Evolutionary conservation across 345 rosid species (phyloP).

Genomic region (Ceriops decandra): DNA sequence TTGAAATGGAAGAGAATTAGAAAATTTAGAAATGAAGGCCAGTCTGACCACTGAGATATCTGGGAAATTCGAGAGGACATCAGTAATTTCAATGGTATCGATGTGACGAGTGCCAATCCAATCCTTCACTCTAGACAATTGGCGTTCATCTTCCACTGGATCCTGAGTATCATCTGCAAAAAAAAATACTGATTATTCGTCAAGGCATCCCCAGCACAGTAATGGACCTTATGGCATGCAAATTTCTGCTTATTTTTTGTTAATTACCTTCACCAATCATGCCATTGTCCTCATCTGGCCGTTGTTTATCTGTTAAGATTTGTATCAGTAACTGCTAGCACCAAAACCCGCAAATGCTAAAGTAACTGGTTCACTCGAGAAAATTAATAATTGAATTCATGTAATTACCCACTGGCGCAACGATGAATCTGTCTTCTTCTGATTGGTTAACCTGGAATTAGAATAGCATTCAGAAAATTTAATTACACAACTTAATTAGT

Average conservation of each 20-base stretch:
- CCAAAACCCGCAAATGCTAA: conserved; percentile 9
- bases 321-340: conserved; percentile 18
- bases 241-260: conserved; percentile 1
- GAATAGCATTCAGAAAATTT: conserved; percentile 7
- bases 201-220: not conserved
- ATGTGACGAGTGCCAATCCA: conserved; percentile 61
- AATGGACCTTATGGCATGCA: not conserved
- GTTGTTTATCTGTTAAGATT: conserved; percentile 51
- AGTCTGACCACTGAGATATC: conserved; percentile 70
- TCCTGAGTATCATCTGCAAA: conserved; percentile 75
- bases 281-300: conserved; percentile 46
- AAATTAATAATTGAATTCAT: conserved; percentile 4
- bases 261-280: conserved; percentile 65
- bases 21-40: not conserved
- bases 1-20: not conserved
- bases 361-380: not conserved
- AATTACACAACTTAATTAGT: not conserved
- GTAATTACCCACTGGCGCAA: conserved; percentile 66
- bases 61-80: conserved; percentile 71
- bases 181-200: conserved; percentile 14
- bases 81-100: conserved; percentile 57
- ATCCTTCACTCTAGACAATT: conserved; percentile 69
- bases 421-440: conserved; percentile 51
- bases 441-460: conserved; percentile 58
- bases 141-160: conserved; percentile 73